These are phyloP conservation scores for Syzygium malaccense DNA, from an alignment of 441 rosid genomes.

Conservation along the genomic window DNA sequence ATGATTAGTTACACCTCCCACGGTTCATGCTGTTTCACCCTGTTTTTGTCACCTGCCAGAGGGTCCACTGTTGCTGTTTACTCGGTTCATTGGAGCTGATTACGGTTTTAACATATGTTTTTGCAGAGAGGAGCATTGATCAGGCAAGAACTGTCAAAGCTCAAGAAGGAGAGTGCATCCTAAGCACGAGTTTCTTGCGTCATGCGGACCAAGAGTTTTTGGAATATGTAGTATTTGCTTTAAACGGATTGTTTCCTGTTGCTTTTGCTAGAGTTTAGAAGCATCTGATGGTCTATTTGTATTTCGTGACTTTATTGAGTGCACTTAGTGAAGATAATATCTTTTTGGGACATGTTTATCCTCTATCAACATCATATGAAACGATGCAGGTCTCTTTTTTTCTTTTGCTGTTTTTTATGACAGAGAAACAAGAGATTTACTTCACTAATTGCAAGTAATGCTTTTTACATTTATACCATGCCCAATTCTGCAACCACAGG, in stretches of 20 bases:
- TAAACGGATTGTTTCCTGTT: background rate
- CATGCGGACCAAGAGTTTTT: background rate
- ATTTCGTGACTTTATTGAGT: background rate
- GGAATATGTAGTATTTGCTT: background rate
- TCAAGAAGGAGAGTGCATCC: background rate
- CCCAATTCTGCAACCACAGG: background rate
- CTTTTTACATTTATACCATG: background rate
- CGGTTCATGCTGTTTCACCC: background rate
- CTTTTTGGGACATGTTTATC: background rate
- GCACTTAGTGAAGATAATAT: background rate
- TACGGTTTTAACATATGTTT: background rate
- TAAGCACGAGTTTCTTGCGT: background rate
- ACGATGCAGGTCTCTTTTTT: background rate
- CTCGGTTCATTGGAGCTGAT: background rate
- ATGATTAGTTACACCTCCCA: background rate
- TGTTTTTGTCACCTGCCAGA: background rate
- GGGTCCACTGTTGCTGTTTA: background rate
- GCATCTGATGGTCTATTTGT: background rate
- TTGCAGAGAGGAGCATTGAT: background rate
- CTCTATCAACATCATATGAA: background rate
- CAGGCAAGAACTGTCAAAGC: background rate
- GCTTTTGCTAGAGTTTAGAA: background rate
- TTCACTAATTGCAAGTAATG: background rate
- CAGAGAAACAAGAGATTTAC: background rate
- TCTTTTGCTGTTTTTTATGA: background rate